Evolutionary conservation across 2,329 filamentous ascomycete genomes (phyloP), one percentile per base, ranked within the genome.

Genomic region (Zarea fungicola): DNA sequence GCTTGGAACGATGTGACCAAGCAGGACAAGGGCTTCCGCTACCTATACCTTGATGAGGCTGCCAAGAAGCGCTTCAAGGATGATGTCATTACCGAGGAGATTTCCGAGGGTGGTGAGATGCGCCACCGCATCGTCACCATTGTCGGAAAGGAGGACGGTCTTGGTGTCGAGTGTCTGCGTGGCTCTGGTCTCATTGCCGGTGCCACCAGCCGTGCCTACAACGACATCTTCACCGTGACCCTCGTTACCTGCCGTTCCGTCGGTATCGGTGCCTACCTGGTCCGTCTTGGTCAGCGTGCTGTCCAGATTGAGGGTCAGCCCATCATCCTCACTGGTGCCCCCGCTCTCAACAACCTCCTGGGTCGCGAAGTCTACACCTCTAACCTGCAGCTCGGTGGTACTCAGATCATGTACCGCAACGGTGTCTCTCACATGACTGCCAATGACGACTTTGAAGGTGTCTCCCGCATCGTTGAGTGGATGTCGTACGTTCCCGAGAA

Each of bases 381-480:
- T 53, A 99, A 99, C 80, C 74, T 99, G 64, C 93, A 99, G 77
- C 89, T 99, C 56, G 93, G 93, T 83, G 93, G 93, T 60, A 99
- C 93, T n/a, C 93, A 99, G 73, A 99, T 99, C 80, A 99, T 99
- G 93, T 97, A 99, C 83, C 91, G 89, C 75, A 99, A 99, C 68
- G 93, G 93, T 82, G 93, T 99, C 35, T 97, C 93, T 19, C 93
- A 99, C 76, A 92, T 97, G 88, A 96, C 92, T 58, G 93, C 93
- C 62, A 87, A 86, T 59, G 92, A 99, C 63, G 93, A 99, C 74
- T 97, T 99, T 61, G 91, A 92, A 62, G 93, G 93, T 81, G 88
- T 99, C 19, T 90, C 88, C 62, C 95, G 95, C 79, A 97, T 99
- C 65, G 89, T 97, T 42, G 87, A 95, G 67, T 99, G 93, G 93